These are phyloP conservation scores for Paraconiothyrium brasiliense DNA, from an alignment of 2,329 filamentous ascomycete genomes.

Conservation along the genomic window DNA sequence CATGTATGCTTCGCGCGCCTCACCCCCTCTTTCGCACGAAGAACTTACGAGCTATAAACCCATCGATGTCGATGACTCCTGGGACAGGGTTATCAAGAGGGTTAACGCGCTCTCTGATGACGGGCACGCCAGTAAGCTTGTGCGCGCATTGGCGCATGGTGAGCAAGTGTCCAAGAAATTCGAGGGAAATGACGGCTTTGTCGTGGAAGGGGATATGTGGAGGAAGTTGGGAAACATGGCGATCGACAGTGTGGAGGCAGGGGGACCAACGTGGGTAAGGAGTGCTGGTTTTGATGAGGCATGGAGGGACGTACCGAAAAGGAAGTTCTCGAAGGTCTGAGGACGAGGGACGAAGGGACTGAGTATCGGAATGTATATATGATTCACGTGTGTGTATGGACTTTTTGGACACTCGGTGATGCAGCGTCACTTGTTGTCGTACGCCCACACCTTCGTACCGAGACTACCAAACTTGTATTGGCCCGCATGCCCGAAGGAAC, in stretches of 20 bases:
- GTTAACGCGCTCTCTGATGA: constrained; percentile 70
- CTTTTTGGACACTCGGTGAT: too few species aligned
- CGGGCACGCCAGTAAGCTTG: constrained; percentile 81
- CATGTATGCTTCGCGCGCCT: constrained; percentile 75
- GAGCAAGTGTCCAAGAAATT: constrained; percentile 61
- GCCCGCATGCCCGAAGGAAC: too few species aligned
- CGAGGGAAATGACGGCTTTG: constrained; percentile 54
- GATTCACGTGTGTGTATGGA: too few species aligned
- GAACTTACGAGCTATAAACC: constrained; percentile 70
- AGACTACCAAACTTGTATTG: too few species aligned
- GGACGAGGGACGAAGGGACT: background rate
- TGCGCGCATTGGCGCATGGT: constrained; percentile 74
- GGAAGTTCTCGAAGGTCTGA: constrained; percentile 30
- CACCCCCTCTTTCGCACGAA: constrained; percentile 67
- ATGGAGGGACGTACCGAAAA: constrained; percentile 62
- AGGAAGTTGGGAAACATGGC: constrained; percentile 68
- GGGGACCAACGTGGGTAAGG: constrained; percentile 67
- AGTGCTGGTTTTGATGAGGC: constrained; percentile 71
- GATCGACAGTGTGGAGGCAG: constrained; percentile 67
- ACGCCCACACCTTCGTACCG: too few species aligned
- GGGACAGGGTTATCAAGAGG: constrained; percentile 57
- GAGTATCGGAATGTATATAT: too few species aligned
- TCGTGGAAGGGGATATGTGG: constrained; percentile 68
- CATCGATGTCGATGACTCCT: constrained; percentile 43
- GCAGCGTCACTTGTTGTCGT: too few species aligned